Evolutionary conservation across 495 filamentous ascomycete species (phyloP), one percentile per base, ranked within the genome.

Genomic region (Hyaloscypha variabilis): DNA sequence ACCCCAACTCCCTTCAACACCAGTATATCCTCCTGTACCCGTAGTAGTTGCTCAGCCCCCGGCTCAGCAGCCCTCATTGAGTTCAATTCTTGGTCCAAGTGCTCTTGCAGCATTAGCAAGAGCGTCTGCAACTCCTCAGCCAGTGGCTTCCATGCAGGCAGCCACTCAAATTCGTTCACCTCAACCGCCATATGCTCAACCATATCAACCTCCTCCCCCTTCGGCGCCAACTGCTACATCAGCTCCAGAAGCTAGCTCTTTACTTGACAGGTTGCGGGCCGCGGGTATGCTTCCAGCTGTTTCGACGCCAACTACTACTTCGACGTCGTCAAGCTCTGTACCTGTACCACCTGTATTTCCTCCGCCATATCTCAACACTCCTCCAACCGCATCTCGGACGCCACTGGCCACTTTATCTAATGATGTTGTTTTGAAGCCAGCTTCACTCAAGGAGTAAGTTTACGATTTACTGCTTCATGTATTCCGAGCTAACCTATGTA

Each of bases 361-460:
- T 30, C 69, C 67, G 55, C 57, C 70, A 55, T 68, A 69, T 26
- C 24, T 66, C 26, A 62, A 60, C 26, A 65, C 65, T n/a, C 63
- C 67, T 30, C 67, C 67, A 10, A 58, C 4, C 21, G 39, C 60
- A 5, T 30, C 67, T 23, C 67, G 67, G 62, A 69, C 71, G 3
- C 63, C 62, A 31, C 29, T 80, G 29, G 74, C 74, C 11, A 73
- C 77, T 34, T 67, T 78, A 42, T 77, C 79, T 53, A 84, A 86
- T 70, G 86, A 88, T 72, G 86, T 93, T 59, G 81, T 87, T 68
- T 78, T 94, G 77, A 90, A 82, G 62, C 83, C 88, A 25, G 82
- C 86, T 13, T 92, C 92, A 57, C 83, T 97, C 25, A 94, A 94
- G 79, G 87, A 88, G 90, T 91, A 85, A 76, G 87, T 67, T 58